A percentile compares a stretch with the other conserved stretches of the same genome.
Conservation (phyloP, 148 eudicot species). For the Fagopyrum esculentum region DNA sequence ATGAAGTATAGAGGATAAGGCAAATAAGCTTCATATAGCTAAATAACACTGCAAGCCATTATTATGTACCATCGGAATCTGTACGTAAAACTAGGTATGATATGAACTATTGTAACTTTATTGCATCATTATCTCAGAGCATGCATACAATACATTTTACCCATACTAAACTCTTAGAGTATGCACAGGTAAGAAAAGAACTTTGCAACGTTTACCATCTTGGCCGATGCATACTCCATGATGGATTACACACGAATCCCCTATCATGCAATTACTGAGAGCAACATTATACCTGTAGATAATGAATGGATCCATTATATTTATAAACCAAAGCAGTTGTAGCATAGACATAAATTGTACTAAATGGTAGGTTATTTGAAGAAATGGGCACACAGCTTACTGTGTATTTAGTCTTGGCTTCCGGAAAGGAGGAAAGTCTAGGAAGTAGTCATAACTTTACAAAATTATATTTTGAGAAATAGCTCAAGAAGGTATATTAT, state of each 20-base stretch:
- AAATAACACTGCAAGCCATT: neutral
- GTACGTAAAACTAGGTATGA: neutral
- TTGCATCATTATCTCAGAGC: neutral
- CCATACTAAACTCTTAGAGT: neutral
- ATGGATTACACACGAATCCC: slow-evolving; percentile 75
- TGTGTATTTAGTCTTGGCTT: neutral
- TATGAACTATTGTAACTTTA: neutral
- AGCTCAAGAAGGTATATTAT: neutral
- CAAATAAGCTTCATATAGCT: neutral
- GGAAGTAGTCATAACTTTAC: neutral
- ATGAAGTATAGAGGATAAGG: neutral
- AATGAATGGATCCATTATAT: neutral
- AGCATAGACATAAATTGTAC: neutral
- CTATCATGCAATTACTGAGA: slow-evolving; percentile 65
- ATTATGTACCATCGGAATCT: no score
- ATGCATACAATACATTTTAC: neutral
- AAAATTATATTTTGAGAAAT: neutral
- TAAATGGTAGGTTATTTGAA: neutral
- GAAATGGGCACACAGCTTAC: neutral
- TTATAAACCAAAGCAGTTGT: neutral
- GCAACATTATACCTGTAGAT: slow-evolving; percentile 75
- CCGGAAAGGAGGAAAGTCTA: neutral
- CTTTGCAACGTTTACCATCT: slow-evolving; percentile 52
- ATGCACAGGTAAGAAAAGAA: neutral
- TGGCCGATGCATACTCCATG: slow-evolving; percentile 89